Conservation (phyloP, 345 rosid species). For the Alliaria petiolata region DNA sequence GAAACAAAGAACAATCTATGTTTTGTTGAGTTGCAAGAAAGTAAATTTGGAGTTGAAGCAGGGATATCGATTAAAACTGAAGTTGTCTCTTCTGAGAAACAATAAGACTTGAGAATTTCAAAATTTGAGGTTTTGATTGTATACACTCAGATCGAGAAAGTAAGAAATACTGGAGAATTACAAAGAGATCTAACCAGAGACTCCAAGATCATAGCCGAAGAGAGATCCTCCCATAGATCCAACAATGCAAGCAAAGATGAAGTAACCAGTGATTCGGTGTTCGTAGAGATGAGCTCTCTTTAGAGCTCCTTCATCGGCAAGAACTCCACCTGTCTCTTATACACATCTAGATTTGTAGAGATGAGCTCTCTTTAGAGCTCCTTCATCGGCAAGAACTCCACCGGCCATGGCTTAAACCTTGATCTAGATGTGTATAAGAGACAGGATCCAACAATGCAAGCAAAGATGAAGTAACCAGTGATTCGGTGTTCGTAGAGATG, state of each 20-base stretch:
- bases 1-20: neutral
- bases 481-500: no score
- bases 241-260: conserved; percentile 56
- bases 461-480: no score
- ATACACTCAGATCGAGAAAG: neutral
- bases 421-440: no score
- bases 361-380: conserved; percentile 54
- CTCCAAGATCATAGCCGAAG: conserved; percentile 85
- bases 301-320: conserved; percentile 32
- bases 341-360: no score
- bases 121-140: neutral
- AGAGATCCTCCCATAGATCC: conserved; percentile 73
- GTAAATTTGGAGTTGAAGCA: neutral
- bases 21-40: neutral
- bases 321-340: conserved; percentile 63
- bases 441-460: no score
- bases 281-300: conserved; percentile 76
- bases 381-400: conserved; percentile 45
- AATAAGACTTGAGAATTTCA: neutral
- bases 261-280: conserved; percentile 53
- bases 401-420: conserved; percentile 49
- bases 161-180: no score
- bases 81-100: neutral
- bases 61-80: neutral
- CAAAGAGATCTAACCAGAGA: conserved; percentile 50